Percentiles rank a stretch among this genome's conserved stretches.
phyloP scores from a whole-genome alignment of 2,329 filamentous ascomycete species.

The Chaetothyriales sp. region DNA sequence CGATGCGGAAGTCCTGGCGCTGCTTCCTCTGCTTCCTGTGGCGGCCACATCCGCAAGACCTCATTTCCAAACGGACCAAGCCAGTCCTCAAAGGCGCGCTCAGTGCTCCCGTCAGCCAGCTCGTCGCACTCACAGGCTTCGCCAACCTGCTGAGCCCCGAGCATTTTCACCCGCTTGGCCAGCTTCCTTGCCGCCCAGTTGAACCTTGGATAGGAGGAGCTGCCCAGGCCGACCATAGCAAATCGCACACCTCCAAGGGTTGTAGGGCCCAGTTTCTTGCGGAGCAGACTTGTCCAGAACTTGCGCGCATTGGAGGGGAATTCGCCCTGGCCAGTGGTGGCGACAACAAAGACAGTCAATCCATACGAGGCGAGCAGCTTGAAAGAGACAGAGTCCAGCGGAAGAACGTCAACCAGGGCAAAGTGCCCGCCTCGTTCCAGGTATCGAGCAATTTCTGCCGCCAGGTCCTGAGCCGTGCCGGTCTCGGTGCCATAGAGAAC shows the following conservation, averaged over 20 bases:
- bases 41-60: conserved; percentile 52
- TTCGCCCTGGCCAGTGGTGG: conserved; percentile 90
- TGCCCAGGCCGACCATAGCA: conserved; percentile 78
- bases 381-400: conserved; percentile 39
- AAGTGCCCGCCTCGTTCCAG: conserved; percentile 70
- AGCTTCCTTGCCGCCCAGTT: conserved; percentile 89
- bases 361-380: conserved; percentile 22
- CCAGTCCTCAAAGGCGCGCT: conserved; percentile 72
- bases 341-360: conserved; percentile 55
- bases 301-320: conserved; percentile 65
- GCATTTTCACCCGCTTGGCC: conserved; percentile 64
- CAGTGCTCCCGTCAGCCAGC: conserved; percentile 78
- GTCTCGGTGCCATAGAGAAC: conserved; percentile 91
- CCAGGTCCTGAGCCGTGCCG: conserved; percentile 82
- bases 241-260: conserved; percentile 58
- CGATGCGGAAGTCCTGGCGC: not conserved
- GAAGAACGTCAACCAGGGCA: conserved; percentile 4
- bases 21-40: conserved; percentile 44
- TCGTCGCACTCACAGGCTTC: conserved; percentile 79
- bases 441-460: conserved; percentile 63
- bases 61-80: conserved; percentile 49
- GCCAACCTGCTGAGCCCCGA: conserved; percentile 65
- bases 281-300: conserved; percentile 75
- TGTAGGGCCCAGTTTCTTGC: conserved; percentile 57
- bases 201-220: conserved; percentile 90